Evolutionary conservation across 208 protist genomes (phyloP).

Genomic region (Trypanosoma platydactyli): DNA sequence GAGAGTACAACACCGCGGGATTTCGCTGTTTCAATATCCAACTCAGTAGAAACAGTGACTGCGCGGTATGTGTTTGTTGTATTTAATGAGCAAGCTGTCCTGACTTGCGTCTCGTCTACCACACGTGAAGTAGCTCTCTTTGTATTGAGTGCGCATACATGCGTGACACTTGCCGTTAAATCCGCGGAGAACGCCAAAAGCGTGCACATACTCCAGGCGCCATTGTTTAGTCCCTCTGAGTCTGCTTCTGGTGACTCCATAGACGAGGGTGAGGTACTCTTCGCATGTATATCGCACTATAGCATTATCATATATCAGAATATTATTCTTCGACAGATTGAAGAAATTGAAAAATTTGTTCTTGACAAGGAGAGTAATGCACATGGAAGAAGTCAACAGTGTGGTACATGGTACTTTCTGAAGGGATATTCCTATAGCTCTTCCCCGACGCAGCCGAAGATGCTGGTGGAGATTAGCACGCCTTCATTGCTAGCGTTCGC

Average conservation of each 20-base stretch:
- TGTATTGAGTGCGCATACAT: not conserved
- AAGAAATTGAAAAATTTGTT: conserved; percentile 12
- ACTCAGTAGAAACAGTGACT: not conserved
- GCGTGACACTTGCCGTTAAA: conserved; percentile 7
- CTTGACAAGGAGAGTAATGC: not conserved
- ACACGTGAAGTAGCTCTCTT: conserved; percentile 20
- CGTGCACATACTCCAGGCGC: conserved; percentile 6
- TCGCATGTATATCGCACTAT: conserved; percentile 2
- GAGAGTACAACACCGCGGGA: too few relatives aligned
- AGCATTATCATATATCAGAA: conserved; percentile 22
- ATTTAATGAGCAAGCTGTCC: conserved; percentile 16
- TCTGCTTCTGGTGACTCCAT: not conserved
- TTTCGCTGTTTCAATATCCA: not conserved
- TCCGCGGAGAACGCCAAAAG: not conserved
- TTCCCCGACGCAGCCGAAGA: conserved; percentile 1
- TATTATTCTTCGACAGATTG: conserved; percentile 12
- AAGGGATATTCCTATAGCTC: conserved; percentile 22
- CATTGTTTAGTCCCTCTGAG: conserved; percentile 12
- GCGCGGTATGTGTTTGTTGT: conserved; percentile 26
- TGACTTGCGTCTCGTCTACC: conserved; percentile 3
- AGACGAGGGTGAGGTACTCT: conserved; percentile 17
- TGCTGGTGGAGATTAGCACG: conserved; percentile 10
- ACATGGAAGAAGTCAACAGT: not conserved
- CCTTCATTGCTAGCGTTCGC: not conserved
- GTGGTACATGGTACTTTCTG: conserved; percentile 26